Conservation (phyloP, 306 rosid genomes). For the Malus fusca region DNA sequence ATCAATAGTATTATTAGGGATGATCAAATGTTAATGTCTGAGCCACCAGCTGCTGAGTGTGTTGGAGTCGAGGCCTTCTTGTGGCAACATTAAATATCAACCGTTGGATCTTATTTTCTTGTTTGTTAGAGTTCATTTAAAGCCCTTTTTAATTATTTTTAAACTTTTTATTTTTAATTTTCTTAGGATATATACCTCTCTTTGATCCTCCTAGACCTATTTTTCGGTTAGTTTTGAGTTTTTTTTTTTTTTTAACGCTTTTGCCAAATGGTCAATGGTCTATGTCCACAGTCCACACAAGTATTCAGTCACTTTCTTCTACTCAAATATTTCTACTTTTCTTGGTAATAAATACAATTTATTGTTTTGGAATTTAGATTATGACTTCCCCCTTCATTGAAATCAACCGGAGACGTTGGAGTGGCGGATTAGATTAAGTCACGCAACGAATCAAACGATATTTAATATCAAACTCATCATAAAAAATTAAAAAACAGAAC, state of each 20-base stretch:
- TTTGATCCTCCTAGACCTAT: neutral
- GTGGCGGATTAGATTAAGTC: too few species aligned
- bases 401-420: neutral
- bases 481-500: too few species aligned
- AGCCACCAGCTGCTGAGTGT: constrained; percentile 1
- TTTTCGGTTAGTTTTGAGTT: neutral
- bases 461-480: too few species aligned
- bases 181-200: neutral
- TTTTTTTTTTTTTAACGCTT: too few species aligned
- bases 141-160: neutral
- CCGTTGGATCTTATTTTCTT: neutral
- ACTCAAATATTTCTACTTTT: neutral
- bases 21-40: constrained; percentile 17
- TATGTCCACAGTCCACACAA: neutral
- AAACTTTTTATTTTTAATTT: neutral
- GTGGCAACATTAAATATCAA: constrained; percentile 36
- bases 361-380: neutral
- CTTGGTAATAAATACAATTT: neutral
- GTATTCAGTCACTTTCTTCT: neutral
- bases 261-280: neutral
- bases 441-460: too few species aligned
- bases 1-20: constrained; percentile 12
- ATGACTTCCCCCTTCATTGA: neutral
- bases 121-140: neutral
- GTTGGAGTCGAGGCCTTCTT: constrained; percentile 14